Evolutionary conservation across 139 green algal species (phyloP).

Genomic region (Chlorella sp.): DNA sequence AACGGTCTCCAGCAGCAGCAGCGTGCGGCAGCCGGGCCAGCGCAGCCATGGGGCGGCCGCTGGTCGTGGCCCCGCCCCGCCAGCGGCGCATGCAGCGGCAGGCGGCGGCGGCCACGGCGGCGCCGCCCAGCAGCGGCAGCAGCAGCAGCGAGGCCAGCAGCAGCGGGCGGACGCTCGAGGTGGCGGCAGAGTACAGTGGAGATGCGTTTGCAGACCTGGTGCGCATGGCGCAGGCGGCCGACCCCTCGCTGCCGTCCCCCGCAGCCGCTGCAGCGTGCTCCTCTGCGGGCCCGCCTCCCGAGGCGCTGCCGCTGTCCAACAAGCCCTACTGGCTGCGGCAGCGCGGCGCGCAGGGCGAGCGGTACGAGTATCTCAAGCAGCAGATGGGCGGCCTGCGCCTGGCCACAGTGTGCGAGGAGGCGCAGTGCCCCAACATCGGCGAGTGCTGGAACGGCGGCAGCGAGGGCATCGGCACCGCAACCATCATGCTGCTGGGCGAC

Average conservation of each 20-base stretch:
- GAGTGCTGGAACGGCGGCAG: slow-evolving; percentile 92
- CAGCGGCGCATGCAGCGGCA: too few relatives aligned
- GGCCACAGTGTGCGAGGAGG: slow-evolving; percentile 96
- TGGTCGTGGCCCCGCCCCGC: too few relatives aligned
- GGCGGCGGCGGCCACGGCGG: background rate
- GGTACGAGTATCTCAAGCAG: slow-evolving; percentile 84
- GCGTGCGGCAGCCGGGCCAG: too few relatives aligned
- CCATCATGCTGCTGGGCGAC: slow-evolving; percentile 93
- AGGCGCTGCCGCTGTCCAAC: slow-evolving; percentile 35
- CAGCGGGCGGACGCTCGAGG: slow-evolving; percentile 10
- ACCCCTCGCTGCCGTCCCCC: slow-evolving; percentile 72
- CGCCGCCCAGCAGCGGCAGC: background rate
- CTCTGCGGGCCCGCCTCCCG: slow-evolving; percentile 9
- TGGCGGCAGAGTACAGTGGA: slow-evolving; percentile 24
- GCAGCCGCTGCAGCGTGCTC: background rate
- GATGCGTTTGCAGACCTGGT: slow-evolving; percentile 91
- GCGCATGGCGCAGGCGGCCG: slow-evolving; percentile 72
- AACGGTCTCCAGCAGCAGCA: background rate
- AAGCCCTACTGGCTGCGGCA: slow-evolving; percentile 98
- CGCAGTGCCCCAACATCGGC: slow-evolving; percentile 95
- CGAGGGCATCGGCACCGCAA: slow-evolving; percentile 87
- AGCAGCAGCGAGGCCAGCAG: background rate
- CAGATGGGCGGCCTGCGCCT: slow-evolving; percentile 96
- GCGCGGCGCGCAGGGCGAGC: slow-evolving; percentile 89
- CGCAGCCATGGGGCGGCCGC: too few relatives aligned